Conservation (phyloP, 1,139 yeast genomes). For the Yamadazyma dendronema region DNA sequence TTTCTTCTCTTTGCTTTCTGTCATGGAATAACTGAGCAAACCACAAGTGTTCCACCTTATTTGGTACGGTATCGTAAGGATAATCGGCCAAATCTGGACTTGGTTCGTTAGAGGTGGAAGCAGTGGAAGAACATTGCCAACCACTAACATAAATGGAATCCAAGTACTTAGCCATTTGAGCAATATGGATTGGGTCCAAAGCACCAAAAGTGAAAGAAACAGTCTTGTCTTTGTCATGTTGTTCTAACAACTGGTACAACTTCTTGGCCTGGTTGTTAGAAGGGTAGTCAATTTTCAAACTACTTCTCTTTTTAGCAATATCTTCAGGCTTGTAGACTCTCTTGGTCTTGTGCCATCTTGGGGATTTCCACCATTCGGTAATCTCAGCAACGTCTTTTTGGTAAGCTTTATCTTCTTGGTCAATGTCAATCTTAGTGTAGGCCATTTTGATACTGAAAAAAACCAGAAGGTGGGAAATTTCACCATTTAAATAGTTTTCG, state of each 20-base stretch:
- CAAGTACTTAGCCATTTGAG: slow-evolving; percentile 94
- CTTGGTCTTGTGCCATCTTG: slow-evolving; percentile 87
- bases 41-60: slow-evolving; percentile 95
- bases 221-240: slow-evolving; percentile 73
- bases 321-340: slow-evolving; percentile 89
- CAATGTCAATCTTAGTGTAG: slow-evolving; percentile 53
- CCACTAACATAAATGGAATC: slow-evolving; percentile 95
- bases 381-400: slow-evolving; percentile 71
- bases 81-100: slow-evolving; percentile 98
- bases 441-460: slow-evolving; percentile 28
- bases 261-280: slow-evolving; percentile 83
- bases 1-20: slow-evolving; percentile 90
- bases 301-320: slow-evolving; percentile 86
- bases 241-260: slow-evolving; percentile 63
- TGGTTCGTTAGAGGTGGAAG: slow-evolving; percentile 95
- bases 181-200: slow-evolving; percentile 90
- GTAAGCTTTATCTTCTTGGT: slow-evolving; percentile 64
- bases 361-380: slow-evolving; percentile 87
- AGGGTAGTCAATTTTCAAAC: slow-evolving; percentile 66
- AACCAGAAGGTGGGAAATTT: neutral
- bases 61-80: slow-evolving; percentile 98
- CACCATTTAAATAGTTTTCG: neutral
- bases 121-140: slow-evolving; percentile 98
- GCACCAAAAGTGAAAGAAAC: slow-evolving; percentile 95
- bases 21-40: slow-evolving; percentile 97